Conservation (phyloP, 1,284 basidiomycete species). For the Stygiomarasmius scandens region DNA sequence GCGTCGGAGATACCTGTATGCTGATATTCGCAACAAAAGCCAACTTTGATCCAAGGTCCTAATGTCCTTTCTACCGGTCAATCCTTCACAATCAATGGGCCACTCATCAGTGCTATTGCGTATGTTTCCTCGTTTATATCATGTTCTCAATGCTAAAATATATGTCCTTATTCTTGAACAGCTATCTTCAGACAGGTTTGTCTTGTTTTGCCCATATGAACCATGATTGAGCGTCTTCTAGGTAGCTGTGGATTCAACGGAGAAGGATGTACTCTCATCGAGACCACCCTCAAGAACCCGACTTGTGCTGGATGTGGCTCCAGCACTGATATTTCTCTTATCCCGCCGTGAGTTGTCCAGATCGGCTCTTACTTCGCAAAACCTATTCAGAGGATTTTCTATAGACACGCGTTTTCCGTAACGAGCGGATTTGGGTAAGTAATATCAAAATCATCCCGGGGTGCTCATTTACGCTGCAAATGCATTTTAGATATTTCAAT, state of each 20-base stretch:
- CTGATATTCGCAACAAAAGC: slow-evolving; percentile 15
- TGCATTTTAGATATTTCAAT: slow-evolving; percentile 31
- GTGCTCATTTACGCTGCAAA: not conserved
- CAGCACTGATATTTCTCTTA: slow-evolving; percentile 49
- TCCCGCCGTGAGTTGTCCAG: slow-evolving; percentile 36
- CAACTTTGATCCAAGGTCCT: slow-evolving; percentile 28
- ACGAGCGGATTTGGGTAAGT: slow-evolving; percentile 40
- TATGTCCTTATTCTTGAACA: slow-evolving; percentile 12
- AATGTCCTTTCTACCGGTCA: slow-evolving; percentile 32
- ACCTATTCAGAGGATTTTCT: not conserved
- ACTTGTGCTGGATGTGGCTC: slow-evolving; percentile 41
- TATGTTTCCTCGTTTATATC: slow-evolving; percentile 19
- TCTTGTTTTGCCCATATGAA: not conserved
- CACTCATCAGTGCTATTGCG: slow-evolving; percentile 40
- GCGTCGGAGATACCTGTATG: not conserved
- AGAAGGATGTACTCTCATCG: slow-evolving; percentile 44
- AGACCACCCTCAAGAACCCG: slow-evolving; percentile 44
- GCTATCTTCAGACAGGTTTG: slow-evolving; percentile 41
- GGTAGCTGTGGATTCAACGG: slow-evolving; percentile 45
- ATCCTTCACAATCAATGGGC: slow-evolving; percentile 35
- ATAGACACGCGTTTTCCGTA: slow-evolving; percentile 40
- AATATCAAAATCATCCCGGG: slow-evolving; percentile 14
- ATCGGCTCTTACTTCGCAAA: not conserved
- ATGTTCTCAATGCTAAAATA: not conserved
- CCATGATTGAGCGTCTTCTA: not conserved